Base-by-base conservation (phyloP, 106 monocot genomes). In the Narthecium ossifragum region DNA sequence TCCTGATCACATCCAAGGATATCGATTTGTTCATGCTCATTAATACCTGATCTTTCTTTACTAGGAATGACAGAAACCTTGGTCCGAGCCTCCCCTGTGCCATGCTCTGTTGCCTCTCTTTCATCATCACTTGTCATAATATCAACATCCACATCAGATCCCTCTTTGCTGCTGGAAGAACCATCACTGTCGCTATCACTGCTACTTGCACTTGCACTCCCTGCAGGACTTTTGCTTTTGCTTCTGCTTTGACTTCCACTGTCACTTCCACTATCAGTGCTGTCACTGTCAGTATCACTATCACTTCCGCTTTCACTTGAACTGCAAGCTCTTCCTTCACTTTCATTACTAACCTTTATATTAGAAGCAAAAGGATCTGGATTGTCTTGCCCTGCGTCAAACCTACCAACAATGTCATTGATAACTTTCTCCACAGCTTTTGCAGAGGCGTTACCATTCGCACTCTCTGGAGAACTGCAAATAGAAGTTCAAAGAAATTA, bases 181-280 rank as follows among this genome's bases (percentile, higher is more conserved):
- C 57, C 85, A 77, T 83, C 85, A 79, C 84, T 91, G 8, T 98
- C 91, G 41, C 94, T 94, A 50, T 85, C 82, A 59, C 96, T 96
- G 75, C 90, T 89, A 75, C 94, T 94, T 70, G 62, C 75, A 71
- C 91, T 82, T 25, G 56, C 81, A 67, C 75, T 80, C 36, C 69
- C 82, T 17, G 45, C 69, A 55, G 83, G 79, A 50, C 84, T 89
- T 73, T 53, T 73, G 61, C 83, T 88, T 68, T 69, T 77, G 38
- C 78, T 79, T 32, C 57, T 59, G 37, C 85, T 85, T 66, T 55
- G 72, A 62, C 87, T 92, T 37, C 64, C 79, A 79, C 92, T 88
- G 26, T 73, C 85, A 74, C 92, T 88, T 58, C 69, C 84, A 68
- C 85, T 89, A 54, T 69, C 86, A 67, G 84, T 93, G 55, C 79